Base-by-base conservation (phyloP, 2,329 filamentous ascomycete species). In the Hawksworthiomyces lignivorus region DNA sequence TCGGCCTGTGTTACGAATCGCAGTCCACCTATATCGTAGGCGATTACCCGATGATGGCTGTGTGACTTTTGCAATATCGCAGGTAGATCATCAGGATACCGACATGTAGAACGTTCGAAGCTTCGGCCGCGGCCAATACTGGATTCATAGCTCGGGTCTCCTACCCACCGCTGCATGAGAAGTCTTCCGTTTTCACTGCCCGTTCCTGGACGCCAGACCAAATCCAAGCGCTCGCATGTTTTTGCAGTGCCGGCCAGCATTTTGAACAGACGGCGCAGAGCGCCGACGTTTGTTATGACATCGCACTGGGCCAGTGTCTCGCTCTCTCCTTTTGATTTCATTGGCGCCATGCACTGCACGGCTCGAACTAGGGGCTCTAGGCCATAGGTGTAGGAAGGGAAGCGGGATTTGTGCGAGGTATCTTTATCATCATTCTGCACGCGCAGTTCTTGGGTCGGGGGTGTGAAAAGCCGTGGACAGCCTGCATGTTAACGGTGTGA, bases 351-450 rank as follows among this genome's bases (percentile, higher is more conserved):
- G 22, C 36, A 35, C 19, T 47, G 31, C 28, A 53, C 41, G 9
- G 53, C 43, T 4, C 44, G 48, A 2, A 53, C n/a, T 12, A 54
- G 45, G 1, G 53, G 53, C 19, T 55, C 53, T 7, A 54, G 50
- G 3, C 19, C 10, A 28, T 52, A 34, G 0, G 32, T 45, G 44
- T 46, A 55, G 2, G 17, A 27, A 0, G 48, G 44, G 26, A 41
- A 52, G 29, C n/a, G n/a, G n/a, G n/a, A n/a, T n/a, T n/a, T n/a
- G n/a, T n/a, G n/a, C n/a, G n/a, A n/a, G n/a, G n/a, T n/a, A n/a
- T n/a, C n/a, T n/a, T n/a, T n/a, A 31, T 7, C 27, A 6, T 14
- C 27, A 14, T 29, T 6, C 12, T 11, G 27, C 27, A 29, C 12
- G 12, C 5, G 4, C n/a, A n/a, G n/a, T n/a, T n/a, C 11, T 10